Evolutionary conservation across 768 basidiomycete genomes (phyloP), one percentile per base, ranked within the genome.

Genomic region (Cystofilobasidium ferigula): DNA sequence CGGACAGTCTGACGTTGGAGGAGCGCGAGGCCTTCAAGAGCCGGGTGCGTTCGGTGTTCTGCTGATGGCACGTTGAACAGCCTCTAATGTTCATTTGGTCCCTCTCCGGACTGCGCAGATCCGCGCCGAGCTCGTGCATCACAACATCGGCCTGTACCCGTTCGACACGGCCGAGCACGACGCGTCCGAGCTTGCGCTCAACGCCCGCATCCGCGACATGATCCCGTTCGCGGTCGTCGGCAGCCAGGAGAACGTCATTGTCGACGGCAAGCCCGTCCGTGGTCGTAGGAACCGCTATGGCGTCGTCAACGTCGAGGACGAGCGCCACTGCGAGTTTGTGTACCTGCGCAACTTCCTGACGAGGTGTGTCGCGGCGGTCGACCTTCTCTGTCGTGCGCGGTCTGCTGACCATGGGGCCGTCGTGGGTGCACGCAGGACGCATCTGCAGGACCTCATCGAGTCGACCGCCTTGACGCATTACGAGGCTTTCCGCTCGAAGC

Each of bases 391-490:
- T 40, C 35, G 68, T n/a, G 62, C 56, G 42, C 32, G 45, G 57
- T 53, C 6, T 26, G 20, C 45, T 45, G 16, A 9, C 26, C 32
- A 9, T 57, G 22, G 34, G 26, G 57, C 48, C 24, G 48, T 35
- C 18, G 34, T 30, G 32, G 40, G 51, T 67, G 40, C 57, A 26
- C 34, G 56, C 68, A 88, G 93, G 78, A 94, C 94, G 35, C 95
- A 99, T 79, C 77, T 99, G 74, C 94, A 99, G 77, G 94, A 98
- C 74, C 79, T 99, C 75, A 99, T 99, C 75, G 94, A 99, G 81
- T 95, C 94, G 63, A 98, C 95, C 13, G 92, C 95, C 14, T 89
- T 93, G 77, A 95, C 94, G 76, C 94, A 99, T 79, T 99, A 98
- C 76, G 94, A 99, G 80, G 91, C 93, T 12, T 99, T 99, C 90